Conservation (phyloP, 1,139 yeast species). For the Williopsis jadinii region DNA sequence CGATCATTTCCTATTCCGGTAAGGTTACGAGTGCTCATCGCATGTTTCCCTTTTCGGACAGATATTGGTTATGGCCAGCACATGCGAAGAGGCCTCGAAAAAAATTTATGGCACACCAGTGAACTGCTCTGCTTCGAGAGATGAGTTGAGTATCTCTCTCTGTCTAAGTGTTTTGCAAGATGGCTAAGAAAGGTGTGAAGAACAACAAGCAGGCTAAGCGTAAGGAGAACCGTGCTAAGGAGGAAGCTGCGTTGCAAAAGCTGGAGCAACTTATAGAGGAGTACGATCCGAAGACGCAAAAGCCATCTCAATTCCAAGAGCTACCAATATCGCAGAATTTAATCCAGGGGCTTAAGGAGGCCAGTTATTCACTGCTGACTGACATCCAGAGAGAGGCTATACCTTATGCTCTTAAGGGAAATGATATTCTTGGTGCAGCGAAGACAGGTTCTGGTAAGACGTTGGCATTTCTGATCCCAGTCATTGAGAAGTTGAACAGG, state of each 20-base stretch:
- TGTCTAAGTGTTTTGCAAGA: slow-evolving; percentile 7
- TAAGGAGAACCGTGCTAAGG: slow-evolving; percentile 32
- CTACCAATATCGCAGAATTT: slow-evolving; percentile 70
- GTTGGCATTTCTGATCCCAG: slow-evolving; percentile 82
- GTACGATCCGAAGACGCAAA: slow-evolving; percentile 35
- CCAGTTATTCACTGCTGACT: slow-evolving; percentile 68
- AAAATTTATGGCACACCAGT: too few species aligned
- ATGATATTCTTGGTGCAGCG: slow-evolving; percentile 88
- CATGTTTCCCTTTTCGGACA: background rate
- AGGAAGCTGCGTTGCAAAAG: slow-evolving; percentile 37
- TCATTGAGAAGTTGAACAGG: slow-evolving; percentile 63
- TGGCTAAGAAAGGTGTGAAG: slow-evolving; percentile 33
- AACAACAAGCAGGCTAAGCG: slow-evolving; percentile 30
- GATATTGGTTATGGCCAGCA: too few species aligned
- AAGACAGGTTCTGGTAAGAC: slow-evolving; percentile 97
- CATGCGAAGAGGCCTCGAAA: too few species aligned
- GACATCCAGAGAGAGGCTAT: slow-evolving; percentile 82
- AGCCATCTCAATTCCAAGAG: slow-evolving; percentile 46
- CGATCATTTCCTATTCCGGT: background rate
- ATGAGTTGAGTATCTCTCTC: too few species aligned
- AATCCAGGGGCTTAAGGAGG: slow-evolving; percentile 62
- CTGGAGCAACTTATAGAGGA: slow-evolving; percentile 44
- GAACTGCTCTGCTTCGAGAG: too few species aligned
- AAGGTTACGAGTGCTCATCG: background rate
- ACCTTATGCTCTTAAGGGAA: slow-evolving; percentile 69